Evolutionary conservation across 2,329 filamentous ascomycete genomes (phyloP), one percentile per base, ranked within the genome.

Genomic region (Trichoderma sp.): DNA sequence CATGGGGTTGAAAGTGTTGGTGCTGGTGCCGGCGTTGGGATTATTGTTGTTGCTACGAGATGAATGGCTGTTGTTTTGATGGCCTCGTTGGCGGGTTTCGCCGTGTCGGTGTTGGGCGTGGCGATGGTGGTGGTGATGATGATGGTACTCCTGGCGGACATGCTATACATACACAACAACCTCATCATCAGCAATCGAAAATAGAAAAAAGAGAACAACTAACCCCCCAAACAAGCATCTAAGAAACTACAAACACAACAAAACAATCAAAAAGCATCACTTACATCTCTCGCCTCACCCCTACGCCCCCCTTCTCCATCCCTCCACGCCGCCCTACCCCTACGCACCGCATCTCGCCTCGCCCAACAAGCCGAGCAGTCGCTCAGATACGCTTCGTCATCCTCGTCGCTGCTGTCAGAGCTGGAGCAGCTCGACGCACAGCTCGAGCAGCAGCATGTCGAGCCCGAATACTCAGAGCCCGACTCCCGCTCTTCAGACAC

Each of bases 401-500:
- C 53, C 12, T 13, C 19, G 6, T 8, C 10, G 15, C 34, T 37
- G 17, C n/a, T 27, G 4, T 56, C 17, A 3, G 32, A 32, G 34
- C 57, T n/a, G n/a, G 42, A 54, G 45, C 56, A 61, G 29, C 58
- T 48, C 25, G 29, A 64, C 22, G 22, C 48, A 52, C 66, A 68
- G 34, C 66, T 64, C 2, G 39, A 53, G 39, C 66, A 68, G 59
- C 66, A 68, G 29, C 60, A 58, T 13, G 67, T 58, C 19, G 53
- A 65, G 34, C 52, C 56, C 34, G 67, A 68, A 13, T 66, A 53
- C 17, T 68, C 60, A 10, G 67, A 66, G 1, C 53, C 67, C 4
- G 53, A 68, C 17, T 68, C 67, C 6, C n/a, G 39, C 13, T 59
- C 45, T 2, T 59, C 60, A 4, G 54, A 48, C 5, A 65, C 48